Evolutionary conservation across 768 basidiomycete species (phyloP).

Genomic region (Heimioporus sp.): DNA sequence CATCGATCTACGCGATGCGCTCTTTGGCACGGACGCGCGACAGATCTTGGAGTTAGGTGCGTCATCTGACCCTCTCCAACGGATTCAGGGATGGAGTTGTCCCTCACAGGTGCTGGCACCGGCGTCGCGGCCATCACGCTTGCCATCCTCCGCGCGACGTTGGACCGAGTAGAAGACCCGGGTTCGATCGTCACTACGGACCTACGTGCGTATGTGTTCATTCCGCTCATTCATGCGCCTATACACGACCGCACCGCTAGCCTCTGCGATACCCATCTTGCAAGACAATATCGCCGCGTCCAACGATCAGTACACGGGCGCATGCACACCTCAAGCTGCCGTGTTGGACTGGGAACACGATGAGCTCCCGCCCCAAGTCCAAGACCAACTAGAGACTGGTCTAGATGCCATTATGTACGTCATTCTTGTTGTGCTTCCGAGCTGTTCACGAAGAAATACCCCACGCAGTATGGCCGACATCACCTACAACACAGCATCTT

Average conservation of each 20-base stretch:
- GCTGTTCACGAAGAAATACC: not conserved
- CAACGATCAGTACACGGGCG: conserved; percentile 38
- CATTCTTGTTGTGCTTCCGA: not conserved
- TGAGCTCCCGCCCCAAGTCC: conserved; percentile 45
- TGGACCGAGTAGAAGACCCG: conserved; percentile 15
- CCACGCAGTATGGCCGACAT: conserved; percentile 84
- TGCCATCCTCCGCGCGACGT: conserved; percentile 49
- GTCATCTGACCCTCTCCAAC: not conserved
- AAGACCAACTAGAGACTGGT: conserved; percentile 34
- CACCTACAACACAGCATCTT: conserved; percentile 86
- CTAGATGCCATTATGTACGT: conserved; percentile 74
- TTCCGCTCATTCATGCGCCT: not conserved
- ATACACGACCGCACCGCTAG: conserved; percentile 38
- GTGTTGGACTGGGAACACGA: conserved; percentile 79
- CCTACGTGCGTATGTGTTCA: conserved; percentile 50
- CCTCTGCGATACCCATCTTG: conserved; percentile 78
- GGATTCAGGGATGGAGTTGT: too few relatives aligned
- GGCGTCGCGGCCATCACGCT: conserved; percentile 76
- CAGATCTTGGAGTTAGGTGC: conserved; percentile 71
- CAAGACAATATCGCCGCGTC: conserved; percentile 57
- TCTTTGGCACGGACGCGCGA: conserved; percentile 41
- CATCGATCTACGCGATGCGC: conserved; percentile 25
- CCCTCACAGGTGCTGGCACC: conserved; percentile 68
- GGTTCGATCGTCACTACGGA: conserved; percentile 63
- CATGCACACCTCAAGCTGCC: conserved; percentile 29